Conservation (phyloP, 176 grass and related monocot genomes). For the Avena atlantica region DNA sequence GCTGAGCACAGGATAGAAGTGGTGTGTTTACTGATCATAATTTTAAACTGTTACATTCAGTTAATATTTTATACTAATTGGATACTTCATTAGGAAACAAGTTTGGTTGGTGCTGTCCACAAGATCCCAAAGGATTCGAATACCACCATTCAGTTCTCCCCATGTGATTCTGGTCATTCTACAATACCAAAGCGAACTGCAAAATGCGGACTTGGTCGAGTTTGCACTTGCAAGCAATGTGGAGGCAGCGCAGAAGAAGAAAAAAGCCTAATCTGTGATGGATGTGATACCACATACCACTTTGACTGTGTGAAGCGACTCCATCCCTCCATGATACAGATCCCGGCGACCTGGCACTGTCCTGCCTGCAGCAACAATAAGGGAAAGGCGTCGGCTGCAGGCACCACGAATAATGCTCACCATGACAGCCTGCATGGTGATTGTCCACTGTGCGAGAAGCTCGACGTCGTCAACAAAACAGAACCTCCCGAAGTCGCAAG, state of each 20-base stretch:
- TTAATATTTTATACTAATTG: conserved; percentile 35
- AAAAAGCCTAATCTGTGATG: conserved; percentile 78
- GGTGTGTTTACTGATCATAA: conserved; percentile 35
- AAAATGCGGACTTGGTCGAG: conserved; percentile 40
- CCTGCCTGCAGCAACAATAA: conserved; percentile 51
- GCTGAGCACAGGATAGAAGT: conserved; percentile 60
- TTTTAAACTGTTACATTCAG: conserved; percentile 9
- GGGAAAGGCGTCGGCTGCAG: conserved; percentile 39
- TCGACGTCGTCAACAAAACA: conserved; percentile 44
- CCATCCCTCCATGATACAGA: conserved; percentile 43
- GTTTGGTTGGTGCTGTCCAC: conserved; percentile 41
- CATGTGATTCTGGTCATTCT: conserved; percentile 75
- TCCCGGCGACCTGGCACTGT: conserved; percentile 79
- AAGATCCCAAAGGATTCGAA: conserved; percentile 66
- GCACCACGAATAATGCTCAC: conserved; percentile 33
- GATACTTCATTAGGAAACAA: conserved; percentile 57
- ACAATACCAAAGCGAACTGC: conserved; percentile 61
- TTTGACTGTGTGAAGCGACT: conserved; percentile 73
- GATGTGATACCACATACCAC: conserved; percentile 77
- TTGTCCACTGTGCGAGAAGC: conserved; percentile 67
- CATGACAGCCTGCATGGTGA: conserved; percentile 60
- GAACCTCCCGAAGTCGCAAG: conserved; percentile 47
- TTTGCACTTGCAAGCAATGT: conserved; percentile 71
- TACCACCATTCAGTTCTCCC: conserved; percentile 53
- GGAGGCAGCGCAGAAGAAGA: conserved; percentile 53